Conservation (phyloP, 768 basidiomycete species). For the Vararia minispora region DNA sequence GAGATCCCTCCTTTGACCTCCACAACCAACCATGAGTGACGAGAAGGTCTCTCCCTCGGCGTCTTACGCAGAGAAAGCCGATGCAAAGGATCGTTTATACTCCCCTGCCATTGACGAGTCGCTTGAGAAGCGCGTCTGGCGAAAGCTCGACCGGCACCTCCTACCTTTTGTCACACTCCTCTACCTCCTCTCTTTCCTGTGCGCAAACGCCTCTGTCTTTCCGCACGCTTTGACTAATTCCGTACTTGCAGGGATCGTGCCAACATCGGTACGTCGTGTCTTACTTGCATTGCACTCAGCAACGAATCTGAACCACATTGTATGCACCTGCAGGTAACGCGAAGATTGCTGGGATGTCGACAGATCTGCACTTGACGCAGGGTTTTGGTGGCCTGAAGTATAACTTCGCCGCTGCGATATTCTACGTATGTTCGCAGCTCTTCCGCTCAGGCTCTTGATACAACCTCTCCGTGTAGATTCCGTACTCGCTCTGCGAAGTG, state of each 20-base stretch:
- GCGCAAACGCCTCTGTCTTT: background rate
- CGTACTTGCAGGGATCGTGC: slow-evolving; percentile 10
- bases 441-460: background rate
- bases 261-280: slow-evolving; percentile 8
- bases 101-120: too few species aligned
- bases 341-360: slow-evolving; percentile 33
- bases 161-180: slow-evolving; percentile 10
- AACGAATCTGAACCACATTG: too few species aligned
- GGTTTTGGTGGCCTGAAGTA: slow-evolving; percentile 26
- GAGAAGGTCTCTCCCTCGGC: too few species aligned
- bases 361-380: slow-evolving; percentile 23
- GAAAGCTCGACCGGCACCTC: slow-evolving; percentile 7
- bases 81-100: too few species aligned
- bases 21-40: too few species aligned
- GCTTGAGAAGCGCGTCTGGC: slow-evolving; percentile 5
- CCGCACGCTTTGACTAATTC: background rate
- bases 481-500: slow-evolving; percentile 27
- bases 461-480: slow-evolving; percentile 17
- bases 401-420: slow-evolving; percentile 28
- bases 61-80: too few species aligned
- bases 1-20: too few species aligned
- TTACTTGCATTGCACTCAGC: background rate
- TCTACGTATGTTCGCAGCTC: slow-evolving; percentile 23
- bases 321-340: slow-evolving; percentile 9
- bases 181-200: slow-evolving; percentile 13